Conservation (phyloP, 1,139 yeast genomes). For the Yamadazyma conglobata region DNA sequence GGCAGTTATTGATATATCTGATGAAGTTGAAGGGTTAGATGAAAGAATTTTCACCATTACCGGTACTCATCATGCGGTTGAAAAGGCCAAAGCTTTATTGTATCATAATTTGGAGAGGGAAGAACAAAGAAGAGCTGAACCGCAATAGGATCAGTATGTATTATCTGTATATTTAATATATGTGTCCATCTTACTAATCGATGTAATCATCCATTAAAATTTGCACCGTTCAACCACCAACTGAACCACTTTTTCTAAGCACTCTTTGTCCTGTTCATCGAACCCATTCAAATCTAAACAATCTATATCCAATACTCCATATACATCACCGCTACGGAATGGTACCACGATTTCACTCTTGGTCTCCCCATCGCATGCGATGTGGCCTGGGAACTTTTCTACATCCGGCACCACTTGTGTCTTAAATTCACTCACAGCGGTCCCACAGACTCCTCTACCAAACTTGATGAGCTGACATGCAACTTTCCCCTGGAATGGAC, state of each 20-base stretch:
- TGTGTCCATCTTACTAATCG: no score
- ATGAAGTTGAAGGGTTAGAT: constrained; percentile 60
- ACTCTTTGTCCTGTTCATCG: constrained; percentile 54
- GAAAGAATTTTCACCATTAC: constrained; percentile 72
- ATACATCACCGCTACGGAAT: constrained; percentile 41
- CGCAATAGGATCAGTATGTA: no score
- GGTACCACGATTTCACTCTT: constrained; percentile 93
- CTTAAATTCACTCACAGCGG: constrained; percentile 54
- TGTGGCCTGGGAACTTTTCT: constrained; percentile 80
- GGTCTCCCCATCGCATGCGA: constrained; percentile 96
- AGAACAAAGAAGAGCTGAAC: constrained; percentile 11
- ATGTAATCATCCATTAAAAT: constrained; percentile 14
- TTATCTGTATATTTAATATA: no score
- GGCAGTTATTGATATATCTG: constrained; percentile 76
- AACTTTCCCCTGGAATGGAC: constrained; percentile 96
- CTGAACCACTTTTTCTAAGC: constrained; percentile 57
- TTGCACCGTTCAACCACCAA: constrained; percentile 50
- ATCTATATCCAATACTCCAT: constrained; percentile 88
- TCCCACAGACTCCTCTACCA: constrained; percentile 91
- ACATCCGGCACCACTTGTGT: constrained; percentile 82
- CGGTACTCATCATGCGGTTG: constrained; percentile 64
- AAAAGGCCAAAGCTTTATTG: constrained; percentile 65
- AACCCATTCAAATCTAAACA: constrained; percentile 66
- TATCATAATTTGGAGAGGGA: constrained; percentile 77
- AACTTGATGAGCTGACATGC: constrained; percentile 81